Evolutionary conservation across 805 yeast species (phyloP).

Genomic region (Scheffersomyces spartinae): DNA sequence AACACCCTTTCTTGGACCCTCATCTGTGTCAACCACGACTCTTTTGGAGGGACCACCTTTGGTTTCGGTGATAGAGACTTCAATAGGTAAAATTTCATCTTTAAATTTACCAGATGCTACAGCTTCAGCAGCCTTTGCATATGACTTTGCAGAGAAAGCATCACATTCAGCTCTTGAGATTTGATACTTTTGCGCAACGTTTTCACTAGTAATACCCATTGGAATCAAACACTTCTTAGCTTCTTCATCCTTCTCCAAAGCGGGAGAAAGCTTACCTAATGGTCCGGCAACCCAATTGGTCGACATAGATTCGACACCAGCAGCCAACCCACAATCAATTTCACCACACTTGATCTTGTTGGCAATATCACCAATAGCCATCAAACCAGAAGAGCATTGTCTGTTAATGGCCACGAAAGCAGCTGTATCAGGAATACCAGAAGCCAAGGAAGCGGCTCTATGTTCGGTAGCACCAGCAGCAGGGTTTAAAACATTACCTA

Average conservation of each 20-base stretch:
- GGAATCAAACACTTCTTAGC: constrained; percentile 80
- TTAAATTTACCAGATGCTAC: constrained; percentile 61
- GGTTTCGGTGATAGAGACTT: constrained; percentile 43
- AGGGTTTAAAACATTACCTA: constrained; percentile 84
- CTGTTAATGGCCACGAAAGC: constrained; percentile 82
- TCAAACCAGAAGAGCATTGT: constrained; percentile 90
- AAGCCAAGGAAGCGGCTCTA: constrained; percentile 82
- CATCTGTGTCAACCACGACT: constrained; percentile 53
- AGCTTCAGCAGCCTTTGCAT: constrained; percentile 74
- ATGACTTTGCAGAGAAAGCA: constrained; percentile 78
- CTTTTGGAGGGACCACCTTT: constrained; percentile 36
- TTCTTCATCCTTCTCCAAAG: constrained; percentile 18
- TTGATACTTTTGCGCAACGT: constrained; percentile 59
- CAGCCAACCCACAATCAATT: constrained; percentile 82
- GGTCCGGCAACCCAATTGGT: constrained; percentile 50
- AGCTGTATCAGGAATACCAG: constrained; percentile 74
- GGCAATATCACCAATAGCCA: constrained; percentile 84
- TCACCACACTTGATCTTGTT: constrained; percentile 81
- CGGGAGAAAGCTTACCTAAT: constrained; percentile 28
- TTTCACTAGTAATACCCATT: constrained; percentile 95
- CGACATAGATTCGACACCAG: constrained; percentile 95
- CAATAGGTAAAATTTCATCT: constrained; percentile 81
- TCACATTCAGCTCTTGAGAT: constrained; percentile 70
- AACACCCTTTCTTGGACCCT: constrained; percentile 84
- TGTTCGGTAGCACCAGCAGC: constrained; percentile 96